Evolutionary conservation across 768 basidiomycete species (phyloP), one percentile per base, ranked within the genome.

Genomic region (Lentinula sp.): DNA sequence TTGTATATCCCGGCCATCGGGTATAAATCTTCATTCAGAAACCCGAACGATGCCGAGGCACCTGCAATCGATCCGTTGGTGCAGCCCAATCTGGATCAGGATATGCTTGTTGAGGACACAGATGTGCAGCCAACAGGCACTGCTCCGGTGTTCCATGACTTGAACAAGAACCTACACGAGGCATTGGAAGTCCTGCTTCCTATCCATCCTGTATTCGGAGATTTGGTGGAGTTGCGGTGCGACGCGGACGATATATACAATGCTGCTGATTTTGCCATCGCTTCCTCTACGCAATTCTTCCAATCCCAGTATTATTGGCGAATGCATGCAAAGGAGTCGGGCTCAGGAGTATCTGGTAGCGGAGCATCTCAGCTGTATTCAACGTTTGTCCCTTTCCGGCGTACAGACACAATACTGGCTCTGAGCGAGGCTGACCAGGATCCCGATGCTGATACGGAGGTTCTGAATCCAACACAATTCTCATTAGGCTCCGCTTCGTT

Each of bases 211-310:
- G 55, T 56, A 37, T 56, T 42, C 10, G 39, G 4, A 43, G 40
- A 56, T 8, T 23, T 56, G 21, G 28, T 43, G 23, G 55, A 56
- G 43, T 28, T 56, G 16, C 55, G 55, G 5, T 56, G 55, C 55
- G 55, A 56, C 55, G 55, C 40, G 11, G 55, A 56, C 23, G 55
- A 56, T 56, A n/a, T 56, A 40, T 56, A 43, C 42, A 56, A 56
- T 23, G 55, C 55, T 11, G 55, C 55, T 5, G 55, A 56, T 31
- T 56, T 56, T n/a, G 55, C 55, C 39, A 40, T 43, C 11, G 55
- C 55, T 43, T 56, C 55, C n/a, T 43, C 55, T 1, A 35, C 53
- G 5, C 55, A 56, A 31, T 56, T 42, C 32, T 56, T 56, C 40
- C 55, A 56, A n/a, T 56, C 55, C 39, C 55, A 56, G 13, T 56